These are phyloP conservation scores for Penstemon eatonii DNA, from an alignment of 257 asterid species.

Conservation along the genomic window DNA sequence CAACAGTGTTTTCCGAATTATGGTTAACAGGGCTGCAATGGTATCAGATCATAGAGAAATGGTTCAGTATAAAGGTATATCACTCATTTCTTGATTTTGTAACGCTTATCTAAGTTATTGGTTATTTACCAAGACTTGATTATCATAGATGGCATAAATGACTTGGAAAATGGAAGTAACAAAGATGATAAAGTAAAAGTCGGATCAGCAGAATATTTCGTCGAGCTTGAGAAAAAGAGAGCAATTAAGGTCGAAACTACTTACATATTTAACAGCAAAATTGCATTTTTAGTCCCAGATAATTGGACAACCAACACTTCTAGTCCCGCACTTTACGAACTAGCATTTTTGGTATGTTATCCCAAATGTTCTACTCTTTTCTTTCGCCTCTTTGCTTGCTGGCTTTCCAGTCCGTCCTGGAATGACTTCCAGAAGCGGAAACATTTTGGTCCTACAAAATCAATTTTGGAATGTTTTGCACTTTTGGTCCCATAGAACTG, in stretches of 20 bases:
- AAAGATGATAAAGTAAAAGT: slow-evolving; percentile 29
- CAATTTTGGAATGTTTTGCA: no score
- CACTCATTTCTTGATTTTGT: background rate
- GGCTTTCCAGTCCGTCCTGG: slow-evolving; percentile 7
- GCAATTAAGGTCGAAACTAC: slow-evolving; percentile 43
- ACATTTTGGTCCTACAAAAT: no score
- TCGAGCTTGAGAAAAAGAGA: slow-evolving; percentile 44
- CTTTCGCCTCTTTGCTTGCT: background rate
- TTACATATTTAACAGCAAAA: no score
- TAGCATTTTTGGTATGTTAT: no score
- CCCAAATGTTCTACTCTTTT: no score
- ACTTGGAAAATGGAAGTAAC: slow-evolving; percentile 30
- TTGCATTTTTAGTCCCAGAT: no score
- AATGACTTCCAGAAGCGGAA: slow-evolving; percentile 2
- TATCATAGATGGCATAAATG: slow-evolving; percentile 25
- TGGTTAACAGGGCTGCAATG: slow-evolving; percentile 25
- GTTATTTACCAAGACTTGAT: background rate
- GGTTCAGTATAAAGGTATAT: slow-evolving; percentile 25
- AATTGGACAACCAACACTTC: no score
- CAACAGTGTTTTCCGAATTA: background rate
- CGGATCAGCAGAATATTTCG: slow-evolving; percentile 45
- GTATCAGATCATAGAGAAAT: slow-evolving; percentile 18
- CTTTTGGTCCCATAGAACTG: no score
- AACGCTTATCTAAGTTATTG: background rate
- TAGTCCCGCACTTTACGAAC: no score